These are phyloP conservation scores for Umbelopsis sp. DNA, from an alignment of 192 early-diverging fungal genomes.

Conservation along the genomic window DNA sequence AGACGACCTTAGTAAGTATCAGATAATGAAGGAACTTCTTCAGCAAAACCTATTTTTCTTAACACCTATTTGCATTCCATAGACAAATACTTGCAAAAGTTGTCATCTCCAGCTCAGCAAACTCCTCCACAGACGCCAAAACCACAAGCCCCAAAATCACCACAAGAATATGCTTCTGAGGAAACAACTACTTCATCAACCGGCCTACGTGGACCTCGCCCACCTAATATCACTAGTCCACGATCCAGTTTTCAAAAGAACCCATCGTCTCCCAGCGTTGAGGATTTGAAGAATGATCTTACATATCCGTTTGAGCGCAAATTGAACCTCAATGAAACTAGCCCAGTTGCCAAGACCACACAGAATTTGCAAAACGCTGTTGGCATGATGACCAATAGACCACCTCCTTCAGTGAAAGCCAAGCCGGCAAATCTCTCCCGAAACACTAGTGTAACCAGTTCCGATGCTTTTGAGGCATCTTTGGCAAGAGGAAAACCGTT, in stretches of 20 bases:
- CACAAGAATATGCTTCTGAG: background rate
- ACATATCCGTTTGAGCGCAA: slow-evolving; percentile 15
- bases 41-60: background rate
- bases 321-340: background rate
- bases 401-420: slow-evolving; percentile 1
- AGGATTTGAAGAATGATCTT: background rate
- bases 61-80: background rate
- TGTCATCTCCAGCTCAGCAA: background rate
- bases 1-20: slow-evolving; percentile 16
- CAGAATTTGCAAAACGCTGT: background rate
- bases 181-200: background rate
- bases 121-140: no score
- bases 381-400: background rate
- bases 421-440: background rate
- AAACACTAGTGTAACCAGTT: background rate
- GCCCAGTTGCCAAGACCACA: background rate
- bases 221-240: background rate
- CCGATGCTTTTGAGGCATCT: background rate
- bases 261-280: background rate
- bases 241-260: background rate
- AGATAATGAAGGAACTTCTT: background rate
- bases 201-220: slow-evolving; percentile 1
- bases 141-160: no score
- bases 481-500: slow-evolving; percentile 1
- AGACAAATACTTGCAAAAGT: slow-evolving; percentile 7